Evolutionary conservation across 306 rosid species (phyloP).

Genomic region (Prunus mongolica): DNA sequence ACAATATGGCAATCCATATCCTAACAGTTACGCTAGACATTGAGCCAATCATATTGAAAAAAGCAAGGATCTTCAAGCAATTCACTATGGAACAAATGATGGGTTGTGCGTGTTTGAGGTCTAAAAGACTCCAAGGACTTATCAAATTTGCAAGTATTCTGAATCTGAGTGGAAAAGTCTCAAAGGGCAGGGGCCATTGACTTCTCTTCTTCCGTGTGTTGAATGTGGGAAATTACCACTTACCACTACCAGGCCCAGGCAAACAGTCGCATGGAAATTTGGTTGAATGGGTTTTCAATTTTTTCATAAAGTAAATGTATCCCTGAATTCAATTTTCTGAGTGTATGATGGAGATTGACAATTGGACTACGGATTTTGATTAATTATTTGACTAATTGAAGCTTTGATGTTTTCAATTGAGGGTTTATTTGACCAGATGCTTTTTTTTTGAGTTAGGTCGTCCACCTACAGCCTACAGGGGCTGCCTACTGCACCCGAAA

Average conservation of each 20-base stretch:
- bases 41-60: slow-evolving; percentile 12
- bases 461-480: neutral
- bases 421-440: slow-evolving; percentile 17
- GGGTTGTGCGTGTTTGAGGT: neutral
- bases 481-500: neutral
- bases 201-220: neutral
- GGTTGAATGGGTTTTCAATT: neutral
- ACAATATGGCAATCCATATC: slow-evolving; percentile 9
- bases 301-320: neutral
- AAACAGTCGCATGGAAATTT: neutral
- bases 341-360: neutral
- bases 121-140: neutral
- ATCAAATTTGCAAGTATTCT: slow-evolving; percentile 7
- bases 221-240: neutral
- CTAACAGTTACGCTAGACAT: too few species aligned
- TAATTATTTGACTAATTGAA: too few species aligned
- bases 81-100: neutral
- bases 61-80: neutral
- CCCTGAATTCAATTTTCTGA: neutral
- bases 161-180: neutral
- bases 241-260: neutral
- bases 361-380: neutral
- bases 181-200: slow-evolving; percentile 17
- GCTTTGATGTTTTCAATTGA: slow-evolving; percentile 6
- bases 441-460: too few species aligned